These are phyloP conservation scores for Chrysanthemum lavandulifolium DNA, from an alignment of 129 eudicot genomes.

Conservation along the genomic window DNA sequence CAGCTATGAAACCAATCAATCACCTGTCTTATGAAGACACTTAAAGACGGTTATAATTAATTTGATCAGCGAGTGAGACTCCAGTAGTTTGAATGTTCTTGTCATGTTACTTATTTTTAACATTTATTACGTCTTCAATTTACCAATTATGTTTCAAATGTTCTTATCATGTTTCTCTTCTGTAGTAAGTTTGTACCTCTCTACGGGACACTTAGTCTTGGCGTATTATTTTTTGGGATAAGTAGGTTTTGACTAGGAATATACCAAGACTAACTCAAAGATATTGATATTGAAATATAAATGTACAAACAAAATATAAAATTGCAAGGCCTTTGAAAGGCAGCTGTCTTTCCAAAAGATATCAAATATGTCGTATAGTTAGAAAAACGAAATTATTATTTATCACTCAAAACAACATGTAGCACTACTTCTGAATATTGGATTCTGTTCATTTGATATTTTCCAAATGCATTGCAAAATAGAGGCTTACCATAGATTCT, in stretches of 20 bases:
- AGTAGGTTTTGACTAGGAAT: conserved; percentile 8
- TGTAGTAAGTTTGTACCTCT: neutral
- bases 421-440: neutral
- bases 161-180: neutral
- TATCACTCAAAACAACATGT: neutral
- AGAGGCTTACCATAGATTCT: too few species aligned
- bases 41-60: too few species aligned
- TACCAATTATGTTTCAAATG: neutral
- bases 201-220: neutral
- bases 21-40: too few species aligned
- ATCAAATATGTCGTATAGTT: neutral
- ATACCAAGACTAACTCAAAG: neutral
- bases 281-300: too few species aligned
- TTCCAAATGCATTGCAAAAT: neutral
- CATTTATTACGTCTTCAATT: too few species aligned
- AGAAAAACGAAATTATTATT: neutral
- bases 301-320: too few species aligned
- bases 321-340: too few species aligned
- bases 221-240: neutral
- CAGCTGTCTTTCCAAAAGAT: neutral
- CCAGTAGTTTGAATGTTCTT: too few species aligned
- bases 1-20: too few species aligned
- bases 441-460: neutral
- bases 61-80: too few species aligned
- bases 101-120: too few species aligned